These are phyloP conservation scores for Wilcoxina mikolae DNA, from an alignment of 495 filamentous ascomycete species.

Conservation along the genomic window DNA sequence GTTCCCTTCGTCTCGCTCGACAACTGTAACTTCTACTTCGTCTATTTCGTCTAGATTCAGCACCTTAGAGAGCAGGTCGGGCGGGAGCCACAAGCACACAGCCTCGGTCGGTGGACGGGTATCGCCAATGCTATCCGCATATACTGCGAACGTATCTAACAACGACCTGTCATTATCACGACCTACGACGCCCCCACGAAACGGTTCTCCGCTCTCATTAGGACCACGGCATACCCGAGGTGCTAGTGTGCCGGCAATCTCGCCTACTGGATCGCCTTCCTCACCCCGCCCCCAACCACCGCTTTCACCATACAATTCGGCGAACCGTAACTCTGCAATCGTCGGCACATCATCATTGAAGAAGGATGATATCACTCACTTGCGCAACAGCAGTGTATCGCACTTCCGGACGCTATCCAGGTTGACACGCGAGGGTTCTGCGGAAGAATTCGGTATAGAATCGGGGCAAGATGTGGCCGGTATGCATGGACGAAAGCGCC, in stretches of 20 bases:
- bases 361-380: conserved; percentile 24
- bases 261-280: conserved; percentile 10
- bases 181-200: background rate
- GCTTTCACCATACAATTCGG: conserved; percentile 24
- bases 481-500: conserved; percentile 61
- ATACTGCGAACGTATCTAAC: background rate
- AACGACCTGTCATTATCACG: background rate
- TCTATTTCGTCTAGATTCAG: conserved; percentile 25
- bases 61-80: conserved; percentile 11
- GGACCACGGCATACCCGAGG: background rate
- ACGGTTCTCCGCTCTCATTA: background rate
- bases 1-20: conserved; percentile 27
- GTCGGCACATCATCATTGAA: conserved; percentile 26
- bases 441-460: conserved; percentile 65
- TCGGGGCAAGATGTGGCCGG: conserved; percentile 72
- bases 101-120: conserved; percentile 13
- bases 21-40: conserved; percentile 25
- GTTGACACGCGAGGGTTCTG: conserved; percentile 57
- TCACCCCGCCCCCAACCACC: conserved; percentile 17
- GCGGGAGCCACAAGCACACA: conserved; percentile 21
- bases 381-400: conserved; percentile 33
- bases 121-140: conserved; percentile 2
- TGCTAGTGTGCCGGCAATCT: background rate
- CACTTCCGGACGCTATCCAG: conserved; percentile 81
- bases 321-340: conserved; percentile 23